Conservation (phyloP, 225 moss, liverwort and hornwort species). For the Straminergon stramineum region DNA sequence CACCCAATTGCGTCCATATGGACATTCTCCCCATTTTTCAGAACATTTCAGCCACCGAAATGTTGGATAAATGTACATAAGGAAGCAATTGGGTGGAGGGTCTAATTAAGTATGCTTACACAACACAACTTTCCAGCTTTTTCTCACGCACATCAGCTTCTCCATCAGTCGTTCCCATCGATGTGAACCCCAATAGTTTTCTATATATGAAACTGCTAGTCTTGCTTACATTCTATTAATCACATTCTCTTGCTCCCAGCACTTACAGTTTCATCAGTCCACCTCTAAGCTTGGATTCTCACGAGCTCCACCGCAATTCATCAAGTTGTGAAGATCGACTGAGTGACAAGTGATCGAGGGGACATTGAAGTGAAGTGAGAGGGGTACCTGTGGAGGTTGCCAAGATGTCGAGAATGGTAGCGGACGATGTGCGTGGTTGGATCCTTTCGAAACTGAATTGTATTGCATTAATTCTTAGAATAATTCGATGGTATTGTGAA, state of each 20-base stretch:
- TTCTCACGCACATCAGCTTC: neutral
- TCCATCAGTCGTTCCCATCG: neutral
- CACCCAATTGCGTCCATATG: neutral
- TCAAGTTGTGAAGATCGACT: neutral
- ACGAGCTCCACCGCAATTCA: neutral
- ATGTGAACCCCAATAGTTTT: too few species aligned
- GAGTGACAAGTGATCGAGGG: neutral
- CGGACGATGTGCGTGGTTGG: constrained; percentile 11
- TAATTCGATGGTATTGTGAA: neutral
- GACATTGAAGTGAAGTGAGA: neutral
- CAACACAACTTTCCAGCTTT: neutral
- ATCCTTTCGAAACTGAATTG: neutral
- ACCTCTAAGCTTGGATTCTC: neutral
- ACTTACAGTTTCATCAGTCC: neutral
- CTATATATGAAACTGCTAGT: too few species aligned
- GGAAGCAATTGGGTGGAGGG: neutral
- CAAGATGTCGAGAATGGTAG: constrained; percentile 14
- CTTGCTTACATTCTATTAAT: neutral
- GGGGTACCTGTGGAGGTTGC: neutral
- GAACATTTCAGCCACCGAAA: neutral
- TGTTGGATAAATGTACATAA: neutral
- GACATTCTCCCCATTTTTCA: neutral
- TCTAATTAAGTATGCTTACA: neutral
- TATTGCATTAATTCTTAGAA: neutral
- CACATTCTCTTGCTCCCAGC: neutral